Evolutionary conservation across 148 eudicot genomes (phyloP).

Genomic region (Euryodendron excelsum): DNA sequence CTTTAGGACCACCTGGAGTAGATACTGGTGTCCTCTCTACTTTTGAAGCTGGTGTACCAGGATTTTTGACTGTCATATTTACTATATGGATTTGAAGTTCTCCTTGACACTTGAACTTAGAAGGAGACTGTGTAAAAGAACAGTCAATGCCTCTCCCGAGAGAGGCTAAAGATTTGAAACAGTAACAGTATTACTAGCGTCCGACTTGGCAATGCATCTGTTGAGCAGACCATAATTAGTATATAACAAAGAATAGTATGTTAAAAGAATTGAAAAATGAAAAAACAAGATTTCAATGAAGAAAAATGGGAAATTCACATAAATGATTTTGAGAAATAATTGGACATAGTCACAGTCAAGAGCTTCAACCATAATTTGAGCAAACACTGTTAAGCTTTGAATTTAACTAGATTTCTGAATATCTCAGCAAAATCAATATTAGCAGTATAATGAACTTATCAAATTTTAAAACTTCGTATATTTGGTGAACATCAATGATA

Average conservation of each 20-base stretch:
- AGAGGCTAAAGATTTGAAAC: slow-evolving; percentile 7
- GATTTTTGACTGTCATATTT: slow-evolving; percentile 63
- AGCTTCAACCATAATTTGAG: background rate
- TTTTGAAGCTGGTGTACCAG: slow-evolving; percentile 66
- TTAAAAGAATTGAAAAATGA: too few relatives aligned
- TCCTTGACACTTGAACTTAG: background rate
- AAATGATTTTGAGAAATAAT: background rate
- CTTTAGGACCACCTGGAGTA: slow-evolving; percentile 71
- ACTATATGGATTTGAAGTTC: background rate
- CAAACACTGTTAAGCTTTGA: background rate
- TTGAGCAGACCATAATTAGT: background rate
- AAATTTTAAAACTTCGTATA: background rate
- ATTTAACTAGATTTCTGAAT: background rate
- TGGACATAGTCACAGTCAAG: background rate
- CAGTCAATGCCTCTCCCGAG: slow-evolving; percentile 5
- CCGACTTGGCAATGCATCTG: background rate
- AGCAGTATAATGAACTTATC: background rate
- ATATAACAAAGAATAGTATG: background rate
- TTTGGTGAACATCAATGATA: background rate
- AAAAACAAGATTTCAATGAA: background rate
- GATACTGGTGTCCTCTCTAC: slow-evolving; percentile 63
- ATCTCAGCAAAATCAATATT: background rate
- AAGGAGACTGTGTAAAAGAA: background rate
- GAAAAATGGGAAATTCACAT: background rate
- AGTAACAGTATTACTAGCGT: background rate